These are phyloP conservation scores for Climacium dendroides DNA, from an alignment of 225 moss, liverwort and hornwort species.

Conservation along the genomic window DNA sequence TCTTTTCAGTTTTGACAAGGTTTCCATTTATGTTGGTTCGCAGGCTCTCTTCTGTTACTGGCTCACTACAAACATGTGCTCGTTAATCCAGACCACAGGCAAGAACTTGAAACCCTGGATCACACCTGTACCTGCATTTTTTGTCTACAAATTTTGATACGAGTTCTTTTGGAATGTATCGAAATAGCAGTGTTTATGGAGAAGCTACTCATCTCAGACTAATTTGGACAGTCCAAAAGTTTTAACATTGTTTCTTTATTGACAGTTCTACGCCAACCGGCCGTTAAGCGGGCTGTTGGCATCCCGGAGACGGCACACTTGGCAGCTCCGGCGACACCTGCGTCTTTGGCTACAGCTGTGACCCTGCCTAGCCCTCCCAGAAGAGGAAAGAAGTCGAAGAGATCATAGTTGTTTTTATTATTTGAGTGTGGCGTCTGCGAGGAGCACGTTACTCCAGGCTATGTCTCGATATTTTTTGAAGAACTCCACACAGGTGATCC, in stretches of 20 bases:
- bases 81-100: constrained; percentile 76
- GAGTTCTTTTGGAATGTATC: not conserved
- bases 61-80: constrained; percentile 94
- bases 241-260: not conserved
- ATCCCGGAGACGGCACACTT: constrained; percentile 93
- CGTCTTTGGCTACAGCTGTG: constrained; percentile 44
- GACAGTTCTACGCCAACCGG: constrained; percentile 68
- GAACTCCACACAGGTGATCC: not conserved
- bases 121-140: not conserved
- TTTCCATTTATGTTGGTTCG: not conserved
- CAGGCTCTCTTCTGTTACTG: constrained; percentile 99
- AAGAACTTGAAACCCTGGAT: not conserved
- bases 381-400: constrained; percentile 23
- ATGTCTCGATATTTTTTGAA: not conserved
- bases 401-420: not conserved
- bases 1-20: not conserved
- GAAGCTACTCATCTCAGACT: not conserved
- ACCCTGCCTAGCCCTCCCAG: constrained; percentile 63
- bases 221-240: not conserved
- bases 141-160: not conserved
- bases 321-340: constrained; percentile 34
- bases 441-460: not conserved
- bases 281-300: constrained; percentile 59
- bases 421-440: not conserved
- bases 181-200: not conserved